Conservation (phyloP, 176 grass and related monocot genomes). For the Avena insularis region DNA sequence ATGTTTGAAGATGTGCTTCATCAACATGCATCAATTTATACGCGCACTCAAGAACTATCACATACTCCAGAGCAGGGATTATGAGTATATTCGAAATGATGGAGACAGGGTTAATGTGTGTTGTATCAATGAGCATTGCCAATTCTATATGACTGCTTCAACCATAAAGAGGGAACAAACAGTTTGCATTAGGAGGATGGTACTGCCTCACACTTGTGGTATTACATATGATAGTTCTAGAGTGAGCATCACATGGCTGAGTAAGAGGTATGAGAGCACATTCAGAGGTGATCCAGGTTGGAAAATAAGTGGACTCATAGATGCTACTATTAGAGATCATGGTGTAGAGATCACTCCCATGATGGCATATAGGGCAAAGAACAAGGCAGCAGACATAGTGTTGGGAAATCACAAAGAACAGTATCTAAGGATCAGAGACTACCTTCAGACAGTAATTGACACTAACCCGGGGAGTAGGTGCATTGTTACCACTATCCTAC, state of each 20-base stretch:
- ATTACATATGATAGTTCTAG: background rate
- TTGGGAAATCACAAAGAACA: background rate
- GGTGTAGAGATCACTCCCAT: background rate
- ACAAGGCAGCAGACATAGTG: background rate
- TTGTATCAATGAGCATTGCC: background rate
- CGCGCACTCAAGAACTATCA: background rate
- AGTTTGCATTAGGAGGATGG: background rate
- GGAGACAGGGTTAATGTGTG: background rate
- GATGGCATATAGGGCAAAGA: conserved; percentile 1
- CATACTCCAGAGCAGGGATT: background rate
- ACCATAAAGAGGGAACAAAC: background rate
- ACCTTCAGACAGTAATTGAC: background rate
- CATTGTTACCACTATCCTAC: background rate
- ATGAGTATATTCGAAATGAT: background rate
- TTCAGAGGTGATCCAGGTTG: background rate
- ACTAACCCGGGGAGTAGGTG: background rate
- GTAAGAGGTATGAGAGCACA: background rate
- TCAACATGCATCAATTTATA: background rate
- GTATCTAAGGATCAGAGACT: background rate
- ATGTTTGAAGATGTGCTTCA: background rate
- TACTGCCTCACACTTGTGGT: background rate
- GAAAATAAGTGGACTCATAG: background rate
- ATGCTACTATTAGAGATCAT: background rate
- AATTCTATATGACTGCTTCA: background rate
- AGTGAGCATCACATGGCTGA: background rate